Percentiles rank a stretch among this genome's conserved stretches.
These are phyloP conservation scores for Dorcoceras hygrometricum DNA, from an alignment of 257 asterid species.

Conservation along the genomic window DNA sequence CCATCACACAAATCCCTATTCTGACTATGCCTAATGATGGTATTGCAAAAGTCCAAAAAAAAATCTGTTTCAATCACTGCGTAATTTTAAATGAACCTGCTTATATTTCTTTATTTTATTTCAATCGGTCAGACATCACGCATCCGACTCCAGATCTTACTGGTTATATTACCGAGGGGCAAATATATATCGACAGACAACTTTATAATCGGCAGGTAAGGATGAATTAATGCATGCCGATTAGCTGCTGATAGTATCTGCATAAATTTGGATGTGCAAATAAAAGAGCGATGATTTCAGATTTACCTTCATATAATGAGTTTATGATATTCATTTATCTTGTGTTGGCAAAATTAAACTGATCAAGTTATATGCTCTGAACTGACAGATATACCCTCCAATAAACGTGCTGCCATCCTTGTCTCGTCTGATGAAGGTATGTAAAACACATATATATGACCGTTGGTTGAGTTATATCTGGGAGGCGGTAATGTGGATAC, in stretches of 20 bases:
- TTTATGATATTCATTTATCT: slow-evolving; percentile 1
- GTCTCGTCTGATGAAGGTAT: slow-evolving; percentile 97
- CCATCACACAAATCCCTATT: slow-evolving; percentile 95
- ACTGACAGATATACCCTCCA: slow-evolving; percentile 88
- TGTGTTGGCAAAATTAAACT: slow-evolving; percentile 20
- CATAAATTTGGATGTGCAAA: too few species aligned
- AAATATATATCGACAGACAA: slow-evolving; percentile 96
- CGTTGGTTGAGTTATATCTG: slow-evolving; percentile 4
- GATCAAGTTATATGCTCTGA: slow-evolving; percentile 19
- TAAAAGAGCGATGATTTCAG: too few species aligned
- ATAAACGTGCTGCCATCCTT: slow-evolving; percentile 95
- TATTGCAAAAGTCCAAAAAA: slow-evolving; percentile 25
- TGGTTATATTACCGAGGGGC: slow-evolving; percentile 98
- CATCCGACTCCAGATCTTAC: slow-evolving; percentile 99
- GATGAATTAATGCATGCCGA: slow-evolving; percentile 12
- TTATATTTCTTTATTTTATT: slow-evolving; percentile 12
- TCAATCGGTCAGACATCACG: slow-evolving; percentile 74
- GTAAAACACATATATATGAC: slow-evolving; percentile 14
- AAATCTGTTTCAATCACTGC: not conserved
- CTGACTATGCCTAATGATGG: slow-evolving; percentile 99
- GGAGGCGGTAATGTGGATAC: not conserved
- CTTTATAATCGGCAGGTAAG: slow-evolving; percentile 69
- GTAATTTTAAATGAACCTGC: slow-evolving; percentile 14
- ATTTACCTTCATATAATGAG: too few species aligned
- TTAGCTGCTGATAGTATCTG: not conserved